These are phyloP conservation scores for Pythium graminicola DNA, from an alignment of 352 stramenopile genomes.

Conservation along the genomic window DNA sequence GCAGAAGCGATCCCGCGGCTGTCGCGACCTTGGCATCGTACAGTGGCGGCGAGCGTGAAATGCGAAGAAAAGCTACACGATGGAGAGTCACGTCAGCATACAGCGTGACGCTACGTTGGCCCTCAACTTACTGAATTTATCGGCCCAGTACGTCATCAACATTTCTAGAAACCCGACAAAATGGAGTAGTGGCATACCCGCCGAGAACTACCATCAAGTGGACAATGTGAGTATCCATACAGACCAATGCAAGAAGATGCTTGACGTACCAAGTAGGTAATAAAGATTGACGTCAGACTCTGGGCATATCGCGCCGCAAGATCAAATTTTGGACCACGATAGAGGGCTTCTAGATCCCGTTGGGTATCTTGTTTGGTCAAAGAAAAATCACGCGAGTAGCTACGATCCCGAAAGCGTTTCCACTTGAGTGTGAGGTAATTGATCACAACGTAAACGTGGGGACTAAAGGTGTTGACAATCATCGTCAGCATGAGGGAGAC, in stretches of 20 bases:
- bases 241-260: no score
- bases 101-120: not conserved
- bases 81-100: not conserved
- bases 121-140: slow-evolving; percentile 74
- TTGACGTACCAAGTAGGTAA: slow-evolving; percentile 55
- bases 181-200: slow-evolving; percentile 72
- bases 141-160: slow-evolving; percentile 77
- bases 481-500: slow-evolving; percentile 79
- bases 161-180: slow-evolving; percentile 66
- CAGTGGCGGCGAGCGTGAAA: slow-evolving; percentile 56
- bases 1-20: slow-evolving; percentile 50
- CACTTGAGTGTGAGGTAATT: slow-evolving; percentile 48
- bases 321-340: slow-evolving; percentile 74
- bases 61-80: slow-evolving; percentile 52
- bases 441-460: slow-evolving; percentile 52
- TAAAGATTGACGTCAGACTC: slow-evolving; percentile 76
- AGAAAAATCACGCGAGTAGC: slow-evolving; percentile 59
- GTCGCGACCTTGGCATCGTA: slow-evolving; percentile 66
- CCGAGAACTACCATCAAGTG: slow-evolving; percentile 46
- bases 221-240: not conserved
- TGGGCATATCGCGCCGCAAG: slow-evolving; percentile 63
- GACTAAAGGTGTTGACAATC: slow-evolving; percentile 74
- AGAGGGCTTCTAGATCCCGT: slow-evolving; percentile 69
- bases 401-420: slow-evolving; percentile 49
- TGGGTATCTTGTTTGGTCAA: slow-evolving; percentile 71